Evolutionary conservation across 192 early-diverging fungal genomes (phyloP).

Genomic region (Dispira simplex): DNA sequence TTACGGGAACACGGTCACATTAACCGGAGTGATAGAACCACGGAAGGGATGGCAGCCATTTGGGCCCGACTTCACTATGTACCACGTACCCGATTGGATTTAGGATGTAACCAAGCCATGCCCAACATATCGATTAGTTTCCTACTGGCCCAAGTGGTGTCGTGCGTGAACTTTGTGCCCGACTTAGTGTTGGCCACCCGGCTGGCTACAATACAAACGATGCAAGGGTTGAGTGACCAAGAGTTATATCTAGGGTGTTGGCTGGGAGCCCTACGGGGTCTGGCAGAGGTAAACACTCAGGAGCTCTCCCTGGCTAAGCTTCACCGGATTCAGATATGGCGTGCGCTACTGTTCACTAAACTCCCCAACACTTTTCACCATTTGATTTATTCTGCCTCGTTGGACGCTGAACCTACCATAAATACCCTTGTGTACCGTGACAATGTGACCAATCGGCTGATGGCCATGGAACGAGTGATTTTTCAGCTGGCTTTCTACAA

Average conservation of each 20-base stretch:
- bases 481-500: conserved; percentile 1
- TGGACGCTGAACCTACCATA: background rate
- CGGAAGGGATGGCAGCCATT: background rate
- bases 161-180: background rate
- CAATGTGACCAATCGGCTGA: background rate
- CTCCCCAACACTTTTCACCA: background rate
- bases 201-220: background rate
- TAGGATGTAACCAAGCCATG: no score
- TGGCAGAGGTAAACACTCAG: conserved; percentile 4
- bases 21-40: no score
- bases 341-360: conserved; percentile 9
- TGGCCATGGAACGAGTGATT: conserved; percentile 7
- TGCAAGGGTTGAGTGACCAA: background rate
- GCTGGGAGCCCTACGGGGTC: background rate
- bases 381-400: background rate
- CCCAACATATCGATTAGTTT: background rate
- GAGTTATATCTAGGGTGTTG: background rate
- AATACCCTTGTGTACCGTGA: background rate
- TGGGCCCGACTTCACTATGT: background rate
- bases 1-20: background rate
- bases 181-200: background rate
- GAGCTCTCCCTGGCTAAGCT: conserved; percentile 5
- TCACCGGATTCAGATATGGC: conserved; percentile 8
- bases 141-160: background rate
- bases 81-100: background rate